Conservation (phyloP, 2,329 filamentous ascomycete genomes). For the Teratosphaeria nubilosa region DNA sequence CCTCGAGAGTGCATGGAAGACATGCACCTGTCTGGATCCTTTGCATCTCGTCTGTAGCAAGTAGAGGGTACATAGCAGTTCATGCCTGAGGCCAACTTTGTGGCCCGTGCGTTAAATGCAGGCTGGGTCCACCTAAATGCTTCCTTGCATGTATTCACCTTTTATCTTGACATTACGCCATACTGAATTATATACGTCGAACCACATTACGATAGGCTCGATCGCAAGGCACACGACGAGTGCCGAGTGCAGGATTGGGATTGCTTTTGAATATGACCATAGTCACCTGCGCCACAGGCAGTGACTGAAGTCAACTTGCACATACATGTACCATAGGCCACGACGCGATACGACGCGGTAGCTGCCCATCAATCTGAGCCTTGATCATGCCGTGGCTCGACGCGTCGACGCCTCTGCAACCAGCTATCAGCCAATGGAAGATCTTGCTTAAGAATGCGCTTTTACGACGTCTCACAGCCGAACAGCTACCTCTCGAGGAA, state of each 20-base stretch:
- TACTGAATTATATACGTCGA: not conserved
- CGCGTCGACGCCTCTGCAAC: constrained; percentile 3
- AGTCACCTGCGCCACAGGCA: not conserved
- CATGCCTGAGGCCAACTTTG: not conserved
- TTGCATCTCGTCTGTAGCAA: too few relatives aligned
- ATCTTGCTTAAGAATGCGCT: constrained; percentile 11
- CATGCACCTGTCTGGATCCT: too few relatives aligned
- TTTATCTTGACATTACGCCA: not conserved
- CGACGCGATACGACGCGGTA: too few relatives aligned
- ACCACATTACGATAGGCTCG: not conserved
- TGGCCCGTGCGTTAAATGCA: not conserved
- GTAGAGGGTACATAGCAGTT: too few relatives aligned
- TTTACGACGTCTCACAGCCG: constrained; percentile 4
- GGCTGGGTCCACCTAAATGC: not conserved
- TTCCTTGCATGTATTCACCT: not conserved
- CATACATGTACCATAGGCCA: not conserved
- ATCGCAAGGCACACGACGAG: not conserved
- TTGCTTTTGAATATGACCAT: not conserved
- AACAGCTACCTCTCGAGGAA: constrained; percentile 9
- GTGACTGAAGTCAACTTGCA: not conserved
- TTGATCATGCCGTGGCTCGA: constrained; percentile 12
- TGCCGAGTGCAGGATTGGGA: not conserved
- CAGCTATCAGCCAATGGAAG: constrained; percentile 10
- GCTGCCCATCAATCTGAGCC: not conserved
- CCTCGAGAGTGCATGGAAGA: too few relatives aligned